Percentiles rank a stretch among this genome's conserved stretches.
These are phyloP conservation scores for Knufia petricola DNA, from an alignment of 2,329 filamentous ascomycete genomes.

Conservation along the genomic window DNA sequence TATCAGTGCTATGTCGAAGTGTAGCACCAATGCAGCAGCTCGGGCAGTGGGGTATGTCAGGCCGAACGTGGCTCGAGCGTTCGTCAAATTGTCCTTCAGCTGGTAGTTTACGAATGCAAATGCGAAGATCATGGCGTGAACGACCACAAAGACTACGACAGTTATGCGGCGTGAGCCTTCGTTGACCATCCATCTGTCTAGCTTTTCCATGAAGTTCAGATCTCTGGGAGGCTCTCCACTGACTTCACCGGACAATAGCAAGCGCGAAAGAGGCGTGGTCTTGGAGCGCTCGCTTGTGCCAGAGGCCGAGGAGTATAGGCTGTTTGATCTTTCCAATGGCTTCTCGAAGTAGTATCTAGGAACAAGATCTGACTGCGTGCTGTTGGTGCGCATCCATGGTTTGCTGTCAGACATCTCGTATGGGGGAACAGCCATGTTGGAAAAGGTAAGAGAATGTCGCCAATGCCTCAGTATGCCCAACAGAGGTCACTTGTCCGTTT, in stretches of 20 bases:
- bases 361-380: conserved; percentile 5
- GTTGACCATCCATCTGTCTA: conserved; percentile 83
- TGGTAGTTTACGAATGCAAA: conserved; percentile 74
- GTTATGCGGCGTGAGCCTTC: conserved; percentile 77
- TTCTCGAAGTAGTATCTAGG: conserved; percentile 16
- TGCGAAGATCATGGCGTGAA: conserved; percentile 67
- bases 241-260: conserved; percentile 76
- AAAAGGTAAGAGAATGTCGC: neutral
- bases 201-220: conserved; percentile 59
- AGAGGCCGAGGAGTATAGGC: conserved; percentile 15
- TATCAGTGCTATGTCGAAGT: conserved; percentile 71
- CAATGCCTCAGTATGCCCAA: neutral
- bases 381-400: conserved; percentile 6
- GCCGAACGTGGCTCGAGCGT: conserved; percentile 59
- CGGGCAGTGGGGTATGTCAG: conserved; percentile 68
- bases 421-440: conserved; percentile 2
- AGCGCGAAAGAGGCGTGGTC: conserved; percentile 73
- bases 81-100: conserved; percentile 61
- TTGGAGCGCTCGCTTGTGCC: conserved; percentile 53
- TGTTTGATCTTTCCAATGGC: conserved; percentile 15
- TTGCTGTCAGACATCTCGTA: neutral
- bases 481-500: too few species aligned
- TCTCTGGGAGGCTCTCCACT: conserved; percentile 62
- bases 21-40: conserved; percentile 64
- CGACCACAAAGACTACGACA: conserved; percentile 62